Evolutionary conservation across 1,284 basidiomycete species (phyloP).

Genomic region (Pisolithus thermaeus): DNA sequence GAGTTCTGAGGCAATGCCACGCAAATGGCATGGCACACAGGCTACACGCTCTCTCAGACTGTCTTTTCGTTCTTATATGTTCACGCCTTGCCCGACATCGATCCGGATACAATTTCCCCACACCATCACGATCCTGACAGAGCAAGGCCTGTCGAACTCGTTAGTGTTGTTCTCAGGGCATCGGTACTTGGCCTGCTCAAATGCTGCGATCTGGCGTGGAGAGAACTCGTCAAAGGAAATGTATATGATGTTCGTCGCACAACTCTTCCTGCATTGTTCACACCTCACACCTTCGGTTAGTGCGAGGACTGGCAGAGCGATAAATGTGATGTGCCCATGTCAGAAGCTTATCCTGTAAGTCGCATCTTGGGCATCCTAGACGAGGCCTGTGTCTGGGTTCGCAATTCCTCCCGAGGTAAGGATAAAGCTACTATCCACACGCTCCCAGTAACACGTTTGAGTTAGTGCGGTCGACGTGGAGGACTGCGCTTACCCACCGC

Average conservation of each 20-base stretch:
- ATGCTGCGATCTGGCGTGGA: slow-evolving; percentile 77
- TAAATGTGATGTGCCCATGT: slow-evolving; percentile 77
- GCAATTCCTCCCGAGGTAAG: slow-evolving; percentile 37
- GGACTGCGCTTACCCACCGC: slow-evolving; percentile 45
- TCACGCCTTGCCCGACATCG: slow-evolving; percentile 59
- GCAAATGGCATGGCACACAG: slow-evolving; percentile 85
- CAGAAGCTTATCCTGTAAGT: slow-evolving; percentile 61
- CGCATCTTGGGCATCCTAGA: slow-evolving; percentile 58
- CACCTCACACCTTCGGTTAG: slow-evolving; percentile 33
- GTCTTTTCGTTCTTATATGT: slow-evolving; percentile 80
- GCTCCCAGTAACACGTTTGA: slow-evolving; percentile 3
- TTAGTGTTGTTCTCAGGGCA: slow-evolving; percentile 67
- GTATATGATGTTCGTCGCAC: slow-evolving; percentile 65
- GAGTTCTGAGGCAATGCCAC: slow-evolving; percentile 19
- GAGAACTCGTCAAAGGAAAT: slow-evolving; percentile 68
- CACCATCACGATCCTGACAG: slow-evolving; percentile 17
- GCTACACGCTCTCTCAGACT: slow-evolving; percentile 80
- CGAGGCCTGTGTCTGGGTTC: slow-evolving; percentile 50
- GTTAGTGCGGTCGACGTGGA: slow-evolving; percentile 39
- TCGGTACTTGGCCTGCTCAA: slow-evolving; percentile 75
- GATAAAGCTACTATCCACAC: not conserved
- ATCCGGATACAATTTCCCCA: slow-evolving; percentile 46
- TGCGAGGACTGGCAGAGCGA: slow-evolving; percentile 86
- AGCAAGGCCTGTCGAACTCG: slow-evolving; percentile 48
- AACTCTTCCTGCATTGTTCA: slow-evolving; percentile 9